A percentile compares a stretch with the other conserved stretches of the same genome.
Evolutionary conservation across 2,329 filamentous ascomycete genomes (phyloP).

Genomic region (Moelleriella libera): DNA sequence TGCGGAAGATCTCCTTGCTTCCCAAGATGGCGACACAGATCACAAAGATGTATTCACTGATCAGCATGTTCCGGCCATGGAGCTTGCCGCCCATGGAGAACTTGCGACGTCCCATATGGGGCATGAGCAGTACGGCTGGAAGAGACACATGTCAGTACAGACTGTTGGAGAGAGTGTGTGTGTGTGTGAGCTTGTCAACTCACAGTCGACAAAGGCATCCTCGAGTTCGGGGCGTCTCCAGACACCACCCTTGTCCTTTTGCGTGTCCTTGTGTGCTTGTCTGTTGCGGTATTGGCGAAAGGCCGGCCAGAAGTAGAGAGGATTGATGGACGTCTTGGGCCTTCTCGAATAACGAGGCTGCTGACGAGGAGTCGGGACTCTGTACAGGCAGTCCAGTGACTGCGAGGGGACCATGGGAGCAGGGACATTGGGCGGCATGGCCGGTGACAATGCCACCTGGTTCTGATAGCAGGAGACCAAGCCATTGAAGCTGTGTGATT

Average conservation of each 20-base stretch:
- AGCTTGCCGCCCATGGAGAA: constrained; percentile 49
- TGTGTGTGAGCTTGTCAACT: constrained; percentile 10
- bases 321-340: constrained; percentile 31
- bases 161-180: background rate
- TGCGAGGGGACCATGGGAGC: constrained; percentile 37
- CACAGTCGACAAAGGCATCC: constrained; percentile 54
- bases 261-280: constrained; percentile 47
- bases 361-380: constrained; percentile 21
- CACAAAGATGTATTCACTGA: constrained; percentile 49
- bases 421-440: constrained; percentile 31
- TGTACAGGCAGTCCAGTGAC: constrained; percentile 27
- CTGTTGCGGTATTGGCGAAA: constrained; percentile 53
- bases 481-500: constrained; percentile 25
- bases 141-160: constrained; percentile 8
- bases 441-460: constrained; percentile 25
- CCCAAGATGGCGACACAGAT: constrained; percentile 23
- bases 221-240: constrained; percentile 40
- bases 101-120: constrained; percentile 52
- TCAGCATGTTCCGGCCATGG: constrained; percentile 56
- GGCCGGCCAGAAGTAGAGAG: constrained; percentile 46
- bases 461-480: constrained; percentile 30
- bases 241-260: constrained; percentile 45
- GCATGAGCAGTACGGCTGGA: constrained; percentile 48
- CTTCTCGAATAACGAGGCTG: constrained; percentile 20
- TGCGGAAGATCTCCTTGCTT: constrained; percentile 27